Evolutionary conservation across 306 rosid species (phyloP).

Genomic region (Nissolia schottii): DNA sequence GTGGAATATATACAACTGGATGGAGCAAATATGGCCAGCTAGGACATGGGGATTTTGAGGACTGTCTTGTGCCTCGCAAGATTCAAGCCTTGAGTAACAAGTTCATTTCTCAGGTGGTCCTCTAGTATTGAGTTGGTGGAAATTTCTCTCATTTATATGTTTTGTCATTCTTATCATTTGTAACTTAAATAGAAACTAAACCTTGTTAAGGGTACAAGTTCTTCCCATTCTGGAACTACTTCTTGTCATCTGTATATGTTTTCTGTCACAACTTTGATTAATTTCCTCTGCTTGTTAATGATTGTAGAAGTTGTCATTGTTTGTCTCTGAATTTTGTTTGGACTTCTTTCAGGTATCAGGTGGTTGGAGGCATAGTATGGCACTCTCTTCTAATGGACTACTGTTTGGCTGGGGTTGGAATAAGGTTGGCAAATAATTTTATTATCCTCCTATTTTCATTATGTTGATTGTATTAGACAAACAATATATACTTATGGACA

Average conservation of each 20-base stretch:
- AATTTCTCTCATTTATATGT: neutral
- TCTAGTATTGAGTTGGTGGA: constrained; percentile 12
- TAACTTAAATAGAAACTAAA: constrained; percentile 10
- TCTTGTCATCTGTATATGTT: no score
- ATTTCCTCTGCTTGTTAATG: neutral
- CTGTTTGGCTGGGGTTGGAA: constrained; percentile 99
- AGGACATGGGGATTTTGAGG: constrained; percentile 91
- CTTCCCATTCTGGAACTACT: neutral
- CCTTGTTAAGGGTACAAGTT: neutral
- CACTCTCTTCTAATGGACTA: constrained; percentile 67
- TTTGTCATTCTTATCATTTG: constrained; percentile 1
- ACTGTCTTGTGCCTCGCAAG: constrained; percentile 75
- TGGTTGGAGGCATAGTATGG: constrained; percentile 99
- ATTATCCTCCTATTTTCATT: neutral
- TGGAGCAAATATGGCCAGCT: constrained; percentile 98
- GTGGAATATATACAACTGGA: constrained; percentile 71
- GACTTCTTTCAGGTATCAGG: constrained; percentile 69
- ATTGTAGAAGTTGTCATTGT: neutral
- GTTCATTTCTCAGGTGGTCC: constrained; percentile 60
- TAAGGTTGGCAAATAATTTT: constrained; percentile 48
- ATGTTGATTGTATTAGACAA: neutral
- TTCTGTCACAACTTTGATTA: neutral
- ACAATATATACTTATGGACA: constrained; percentile 1
- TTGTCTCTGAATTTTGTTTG: constrained; percentile 14
- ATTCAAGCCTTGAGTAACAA: constrained; percentile 57